Conservation (phyloP, 371 early-diverging fungal species). For the Parasitella parasitica region DNA sequence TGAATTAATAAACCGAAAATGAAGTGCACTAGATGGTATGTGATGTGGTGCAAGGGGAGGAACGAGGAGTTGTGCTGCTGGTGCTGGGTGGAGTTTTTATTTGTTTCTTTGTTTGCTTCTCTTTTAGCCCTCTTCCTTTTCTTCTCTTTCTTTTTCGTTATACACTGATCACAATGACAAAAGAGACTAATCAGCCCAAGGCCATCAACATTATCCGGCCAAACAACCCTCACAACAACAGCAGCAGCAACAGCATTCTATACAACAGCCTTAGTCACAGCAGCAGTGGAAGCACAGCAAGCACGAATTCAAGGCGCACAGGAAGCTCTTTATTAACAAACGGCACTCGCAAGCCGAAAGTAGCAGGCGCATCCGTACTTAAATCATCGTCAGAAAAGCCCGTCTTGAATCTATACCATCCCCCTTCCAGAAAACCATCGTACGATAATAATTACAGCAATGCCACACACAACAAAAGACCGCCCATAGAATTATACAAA, state of each 20-base stretch:
- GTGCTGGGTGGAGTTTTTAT: neutral
- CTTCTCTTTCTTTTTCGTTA: neutral
- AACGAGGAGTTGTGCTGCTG: neutral
- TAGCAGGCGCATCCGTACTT: slow-evolving; percentile 1
- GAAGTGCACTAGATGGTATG: neutral
- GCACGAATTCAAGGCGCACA: slow-evolving; percentile 6
- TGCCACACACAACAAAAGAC: neutral
- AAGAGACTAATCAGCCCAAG: slow-evolving; percentile 27
- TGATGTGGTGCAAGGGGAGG: neutral
- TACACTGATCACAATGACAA: slow-evolving; percentile 12
- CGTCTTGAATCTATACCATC: slow-evolving; percentile 25
- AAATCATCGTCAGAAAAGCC: slow-evolving; percentile 15
- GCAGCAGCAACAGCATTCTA: neutral
- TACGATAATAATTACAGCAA: neutral
- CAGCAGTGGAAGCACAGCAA: slow-evolving; percentile 12
- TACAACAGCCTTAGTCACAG: slow-evolving; percentile 3
- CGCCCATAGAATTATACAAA: slow-evolving; percentile 17
- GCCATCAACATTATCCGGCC: slow-evolving; percentile 33
- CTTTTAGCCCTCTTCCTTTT: neutral
- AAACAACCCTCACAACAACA: neutral
- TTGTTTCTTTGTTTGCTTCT: neutral
- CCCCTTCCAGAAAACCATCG: slow-evolving; percentile 20
- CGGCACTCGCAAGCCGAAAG: slow-evolving; percentile 13
- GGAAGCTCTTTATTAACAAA: neutral
- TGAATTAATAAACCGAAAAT: too few relatives aligned